phyloP scores from a whole-genome alignment of 768 basidiomycete species.

The Mycena galopus region DNA sequence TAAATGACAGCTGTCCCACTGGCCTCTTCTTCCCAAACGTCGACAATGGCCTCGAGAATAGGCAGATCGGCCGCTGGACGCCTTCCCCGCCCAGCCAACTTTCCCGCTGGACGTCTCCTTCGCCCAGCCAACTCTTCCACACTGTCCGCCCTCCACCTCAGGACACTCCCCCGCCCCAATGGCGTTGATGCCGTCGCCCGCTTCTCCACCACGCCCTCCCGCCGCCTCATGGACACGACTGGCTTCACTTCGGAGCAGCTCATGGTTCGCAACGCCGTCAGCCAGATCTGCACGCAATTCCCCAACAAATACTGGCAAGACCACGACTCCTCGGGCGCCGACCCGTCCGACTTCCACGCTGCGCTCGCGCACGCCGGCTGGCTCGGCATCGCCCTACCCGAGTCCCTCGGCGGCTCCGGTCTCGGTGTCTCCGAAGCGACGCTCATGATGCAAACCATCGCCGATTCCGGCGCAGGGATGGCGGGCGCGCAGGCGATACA shows the following conservation, averaged over 20 bases:
- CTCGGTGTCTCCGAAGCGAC: slow-evolving; percentile 38
- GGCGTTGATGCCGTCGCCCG: too few species aligned
- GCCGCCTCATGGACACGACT: slow-evolving; percentile 9
- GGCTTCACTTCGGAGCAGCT: slow-evolving; percentile 27
- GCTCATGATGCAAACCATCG: slow-evolving; percentile 39
- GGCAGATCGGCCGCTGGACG: too few species aligned
- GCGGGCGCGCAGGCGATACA: slow-evolving; percentile 36
- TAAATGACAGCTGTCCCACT: too few species aligned
- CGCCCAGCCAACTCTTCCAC: too few species aligned
- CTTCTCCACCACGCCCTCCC: slow-evolving; percentile 9
- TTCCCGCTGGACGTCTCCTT: too few species aligned
- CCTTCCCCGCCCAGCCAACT: too few species aligned
- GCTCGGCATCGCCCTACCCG: slow-evolving; percentile 33
- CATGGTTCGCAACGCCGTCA: slow-evolving; percentile 19
- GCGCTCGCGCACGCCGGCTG: slow-evolving; percentile 28
- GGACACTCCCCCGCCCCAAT: too few species aligned
- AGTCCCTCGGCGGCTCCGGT: slow-evolving; percentile 32
- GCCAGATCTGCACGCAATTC: slow-evolving; percentile 14
- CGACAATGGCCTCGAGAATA: too few species aligned
- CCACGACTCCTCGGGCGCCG: slow-evolving; percentile 7
- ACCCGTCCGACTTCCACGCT: slow-evolving; percentile 28
- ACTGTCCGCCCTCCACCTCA: too few species aligned
- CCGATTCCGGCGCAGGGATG: slow-evolving; percentile 37
- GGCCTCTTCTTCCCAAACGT: too few species aligned
- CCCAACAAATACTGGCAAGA: slow-evolving; percentile 33